Conservation (phyloP, 1,139 yeast genomes). For the Pneumocystis oryctolagi region DNA sequence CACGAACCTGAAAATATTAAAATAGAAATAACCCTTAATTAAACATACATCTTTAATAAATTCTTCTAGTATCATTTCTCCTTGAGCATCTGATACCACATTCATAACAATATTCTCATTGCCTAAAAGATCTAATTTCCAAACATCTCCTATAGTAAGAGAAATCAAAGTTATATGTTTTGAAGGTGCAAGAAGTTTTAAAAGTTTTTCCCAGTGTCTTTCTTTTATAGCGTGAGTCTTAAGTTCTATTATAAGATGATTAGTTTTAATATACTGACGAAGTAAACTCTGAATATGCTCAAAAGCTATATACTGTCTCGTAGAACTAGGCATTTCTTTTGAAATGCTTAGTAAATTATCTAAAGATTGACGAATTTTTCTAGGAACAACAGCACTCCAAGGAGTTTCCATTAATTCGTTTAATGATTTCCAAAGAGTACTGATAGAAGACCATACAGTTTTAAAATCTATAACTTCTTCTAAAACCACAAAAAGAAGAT, state of each 20-base stretch:
- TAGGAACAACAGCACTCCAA: slow-evolving; percentile 42
- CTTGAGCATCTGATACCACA: slow-evolving; percentile 50
- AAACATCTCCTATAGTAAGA: slow-evolving; percentile 42
- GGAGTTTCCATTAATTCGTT: slow-evolving; percentile 30
- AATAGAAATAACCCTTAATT: background rate
- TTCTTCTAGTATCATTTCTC: slow-evolving; percentile 54
- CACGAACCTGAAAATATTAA: slow-evolving; percentile 21
- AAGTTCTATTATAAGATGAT: slow-evolving; percentile 35
- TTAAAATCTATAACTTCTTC: slow-evolving; percentile 46
- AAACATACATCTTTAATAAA: slow-evolving; percentile 21
- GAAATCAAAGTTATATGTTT: slow-evolving; percentile 18
- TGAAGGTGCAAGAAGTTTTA: slow-evolving; percentile 22
- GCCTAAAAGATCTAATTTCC: slow-evolving; percentile 38
- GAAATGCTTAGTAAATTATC: slow-evolving; percentile 38
- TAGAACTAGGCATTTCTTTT: slow-evolving; percentile 40
- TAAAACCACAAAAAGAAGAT: slow-evolving; percentile 25
- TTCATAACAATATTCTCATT: slow-evolving; percentile 37
- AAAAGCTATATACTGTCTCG: slow-evolving; percentile 58
- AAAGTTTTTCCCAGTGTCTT: slow-evolving; percentile 57
- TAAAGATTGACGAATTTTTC: slow-evolving; percentile 35
- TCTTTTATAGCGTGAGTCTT: slow-evolving; percentile 44
- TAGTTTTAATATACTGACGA: slow-evolving; percentile 30
- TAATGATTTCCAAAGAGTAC: slow-evolving; percentile 40
- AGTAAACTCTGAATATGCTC: slow-evolving; percentile 40
- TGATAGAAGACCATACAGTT: slow-evolving; percentile 53